Base-by-base conservation (phyloP, 2,329 filamentous ascomycete species). In the Cladophialophora chaetospira region DNA sequence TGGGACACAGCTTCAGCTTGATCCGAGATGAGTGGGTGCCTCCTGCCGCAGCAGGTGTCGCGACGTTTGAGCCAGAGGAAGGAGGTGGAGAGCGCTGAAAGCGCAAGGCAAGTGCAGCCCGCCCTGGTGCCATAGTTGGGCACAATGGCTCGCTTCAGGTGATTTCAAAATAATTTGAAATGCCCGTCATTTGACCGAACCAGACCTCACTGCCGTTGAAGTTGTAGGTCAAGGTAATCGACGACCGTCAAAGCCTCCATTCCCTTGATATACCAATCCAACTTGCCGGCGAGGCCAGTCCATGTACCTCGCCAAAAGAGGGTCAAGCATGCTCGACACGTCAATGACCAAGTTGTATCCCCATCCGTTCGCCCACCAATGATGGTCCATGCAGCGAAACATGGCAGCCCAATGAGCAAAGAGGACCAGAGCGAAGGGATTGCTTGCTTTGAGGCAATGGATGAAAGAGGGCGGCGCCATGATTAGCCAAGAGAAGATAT, bases 341-440 rank as follows among this genome's bases (percentile, higher is more conserved):
- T 65, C 64, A 26, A 56, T 45, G 3, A 66, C 63, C 33, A 66
- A 53, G 21, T 53, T 63, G 52, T 65, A 62, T n/a, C 60, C 58
- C 64, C 64, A 66, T 21, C 64, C 64, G 6, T 57, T 57, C 9
- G 63, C 64, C 64, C 64, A 66, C 64, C 64, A 66, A 31, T 65
- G 60, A 53, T 66, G 64, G 51, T 66, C 64, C 55, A 66, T 64
- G 48, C 63, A 65, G 11, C 61, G 50, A 33, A 66, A 63, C 33
- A 53, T 58, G 5, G 61, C 64, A 19, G 63, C 61, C 64, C 64
- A 66, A 36, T 65, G 59, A 15, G 63, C 61, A 46, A 66, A 64
- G 8, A 66, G 45, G 13, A 57, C 60, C 36, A 66, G 48, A 11
- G 64, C 61, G 42, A 61, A 53, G 13, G 64, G 64, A 35, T 64